Conservation (phyloP, 2,329 filamentous ascomycete species). For the Cladobotryum mycophilum region DNA sequence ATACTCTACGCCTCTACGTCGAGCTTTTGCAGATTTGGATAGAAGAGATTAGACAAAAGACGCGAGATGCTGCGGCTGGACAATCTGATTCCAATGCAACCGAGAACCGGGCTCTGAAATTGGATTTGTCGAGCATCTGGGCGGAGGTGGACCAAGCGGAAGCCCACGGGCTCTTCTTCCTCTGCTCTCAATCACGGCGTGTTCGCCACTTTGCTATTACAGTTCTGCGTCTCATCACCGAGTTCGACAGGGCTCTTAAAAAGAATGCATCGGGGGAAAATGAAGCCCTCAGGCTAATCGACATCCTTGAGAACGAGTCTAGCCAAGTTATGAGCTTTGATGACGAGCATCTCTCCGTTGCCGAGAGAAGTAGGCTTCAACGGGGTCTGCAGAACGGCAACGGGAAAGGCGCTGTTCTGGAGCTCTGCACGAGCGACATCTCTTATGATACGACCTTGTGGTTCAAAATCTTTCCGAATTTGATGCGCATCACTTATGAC, state of each 20-base stretch:
- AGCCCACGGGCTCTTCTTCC: slow-evolving; percentile 91
- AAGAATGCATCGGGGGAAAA: slow-evolving; percentile 55
- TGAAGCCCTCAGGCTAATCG: slow-evolving; percentile 70
- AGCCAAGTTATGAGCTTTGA: slow-evolving; percentile 86
- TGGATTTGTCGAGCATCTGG: slow-evolving; percentile 82
- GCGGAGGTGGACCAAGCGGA: slow-evolving; percentile 96
- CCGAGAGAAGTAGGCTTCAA: slow-evolving; percentile 86
- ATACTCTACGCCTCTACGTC: slow-evolving; percentile 84
- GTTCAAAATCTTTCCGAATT: slow-evolving; percentile 97
- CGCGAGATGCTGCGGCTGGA: slow-evolving; percentile 63
- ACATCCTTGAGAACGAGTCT: slow-evolving; percentile 86
- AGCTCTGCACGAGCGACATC: slow-evolving; percentile 90
- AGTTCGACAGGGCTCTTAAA: slow-evolving; percentile 85
- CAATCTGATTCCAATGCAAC: slow-evolving; percentile 53
- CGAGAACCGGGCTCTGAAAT: slow-evolving; percentile 68
- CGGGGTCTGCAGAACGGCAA: slow-evolving; percentile 81
- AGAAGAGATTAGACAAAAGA: slow-evolving; percentile 86
- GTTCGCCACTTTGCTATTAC: slow-evolving; percentile 89
- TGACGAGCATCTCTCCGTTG: slow-evolving; percentile 83
- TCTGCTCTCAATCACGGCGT: slow-evolving; percentile 88
- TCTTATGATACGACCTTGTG: slow-evolving; percentile 92
- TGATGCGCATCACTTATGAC: slow-evolving; percentile 85
- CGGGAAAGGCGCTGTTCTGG: slow-evolving; percentile 78
- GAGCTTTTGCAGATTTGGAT: slow-evolving; percentile 96
- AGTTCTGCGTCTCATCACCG: slow-evolving; percentile 82